A percentile compares a stretch with the other conserved stretches of the same genome.
phyloP scores from a whole-genome alignment of 257 asterid genomes.

The Paraleonurus japonicus region DNA sequence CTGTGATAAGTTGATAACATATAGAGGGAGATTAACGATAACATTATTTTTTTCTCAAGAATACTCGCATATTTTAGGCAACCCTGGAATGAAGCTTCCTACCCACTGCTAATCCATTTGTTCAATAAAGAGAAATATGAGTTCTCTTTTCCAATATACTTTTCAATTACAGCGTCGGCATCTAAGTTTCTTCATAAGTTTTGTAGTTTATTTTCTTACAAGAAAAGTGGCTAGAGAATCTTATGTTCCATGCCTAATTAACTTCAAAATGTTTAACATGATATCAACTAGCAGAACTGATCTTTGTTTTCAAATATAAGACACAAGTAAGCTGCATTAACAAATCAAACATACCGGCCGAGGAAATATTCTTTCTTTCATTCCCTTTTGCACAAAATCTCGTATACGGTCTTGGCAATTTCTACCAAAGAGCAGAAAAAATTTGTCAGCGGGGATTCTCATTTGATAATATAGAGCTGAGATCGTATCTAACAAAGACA shows the following conservation, averaged over 20 bases:
- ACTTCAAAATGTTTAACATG: background rate
- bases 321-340: conserved; percentile 13
- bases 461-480: background rate
- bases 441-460: background rate
- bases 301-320: background rate
- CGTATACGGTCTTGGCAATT: conserved; percentile 41
- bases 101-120: background rate
- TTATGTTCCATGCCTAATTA: conserved; percentile 3
- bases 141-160: background rate
- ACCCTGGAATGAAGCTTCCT: conserved; percentile 13
- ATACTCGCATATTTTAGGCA: conserved; percentile 12
- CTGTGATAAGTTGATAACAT: conserved; percentile 30
- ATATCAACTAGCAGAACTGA: background rate
- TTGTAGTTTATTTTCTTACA: background rate
- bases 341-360: conserved; percentile 43
- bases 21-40: background rate
- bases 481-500: conserved; percentile 16
- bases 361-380: conserved; percentile 40
- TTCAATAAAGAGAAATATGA: background rate
- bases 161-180: background rate
- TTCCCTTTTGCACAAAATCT: conserved; percentile 39
- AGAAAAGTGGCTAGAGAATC: background rate
- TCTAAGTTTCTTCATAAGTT: background rate
- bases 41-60: conserved; percentile 16
- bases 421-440: conserved; percentile 32